Evolutionary conservation across 495 filamentous ascomycete species (phyloP).

Genomic region (Penicillium tannophilum): DNA sequence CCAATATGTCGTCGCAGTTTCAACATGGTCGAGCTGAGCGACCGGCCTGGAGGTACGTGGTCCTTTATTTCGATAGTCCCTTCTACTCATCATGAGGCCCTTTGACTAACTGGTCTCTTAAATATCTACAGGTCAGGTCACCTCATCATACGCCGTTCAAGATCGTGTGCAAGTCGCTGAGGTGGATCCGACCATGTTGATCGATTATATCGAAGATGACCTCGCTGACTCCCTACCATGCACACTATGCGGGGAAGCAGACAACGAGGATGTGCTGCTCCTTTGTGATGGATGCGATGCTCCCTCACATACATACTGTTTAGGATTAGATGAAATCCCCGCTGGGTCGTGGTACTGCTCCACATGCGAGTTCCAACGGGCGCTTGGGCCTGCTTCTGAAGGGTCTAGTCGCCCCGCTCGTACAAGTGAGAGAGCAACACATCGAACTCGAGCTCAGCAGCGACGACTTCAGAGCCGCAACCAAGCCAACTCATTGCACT

Average conservation of each 20-base stretch:
- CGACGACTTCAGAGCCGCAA: conserved; percentile 42
- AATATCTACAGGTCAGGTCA: conserved; percentile 58
- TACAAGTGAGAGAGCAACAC: conserved; percentile 41
- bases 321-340: conserved; percentile 75
- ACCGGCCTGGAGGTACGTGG: conserved; percentile 72
- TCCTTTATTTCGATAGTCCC: conserved; percentile 10
- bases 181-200: conserved; percentile 76
- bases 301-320: conserved; percentile 82
- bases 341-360: conserved; percentile 82
- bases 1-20: conserved; percentile 93
- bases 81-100: background rate
- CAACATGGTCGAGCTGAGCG: conserved; percentile 82
- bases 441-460: conserved; percentile 55
- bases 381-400: conserved; percentile 39
- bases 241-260: conserved; percentile 73
- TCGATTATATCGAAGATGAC: conserved; percentile 72
- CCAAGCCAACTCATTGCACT: conserved; percentile 52
- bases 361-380: conserved; percentile 63
- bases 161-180: conserved; percentile 90
- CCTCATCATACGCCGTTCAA: conserved; percentile 83
- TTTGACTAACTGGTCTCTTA: conserved; percentile 6
- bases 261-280: conserved; percentile 77
- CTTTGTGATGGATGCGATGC: conserved; percentile 87
- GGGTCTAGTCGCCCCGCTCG: conserved; percentile 31
- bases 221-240: conserved; percentile 66